Evolutionary conservation across 305 asterid genomes (phyloP), one percentile per base, ranked within the genome.

Genomic region (Solanum hybrid): DNA sequence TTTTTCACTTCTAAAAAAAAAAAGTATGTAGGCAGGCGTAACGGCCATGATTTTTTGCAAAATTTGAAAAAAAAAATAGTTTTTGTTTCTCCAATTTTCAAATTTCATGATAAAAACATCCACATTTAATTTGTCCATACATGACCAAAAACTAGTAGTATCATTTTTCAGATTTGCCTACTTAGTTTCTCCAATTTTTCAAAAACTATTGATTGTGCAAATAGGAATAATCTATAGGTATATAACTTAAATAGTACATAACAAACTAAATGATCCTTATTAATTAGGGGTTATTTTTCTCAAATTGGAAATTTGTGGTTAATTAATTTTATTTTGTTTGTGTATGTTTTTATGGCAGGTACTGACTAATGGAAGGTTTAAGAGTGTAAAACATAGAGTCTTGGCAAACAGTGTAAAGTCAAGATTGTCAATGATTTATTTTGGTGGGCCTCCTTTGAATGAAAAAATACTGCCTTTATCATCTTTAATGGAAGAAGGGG

Each of bases 331-430:
- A 40, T 8, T 81, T 42, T 78, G 34, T 34, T 31, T 51, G 34
- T 86, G 22, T 29, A 5, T 75, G 2, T 6, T 75, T 10, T 83
- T 16, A 40, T 11, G 88, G 91, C 94, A 95, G 98, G 98, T 94
- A 73, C 90, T 96, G 96, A 96, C 94, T 20, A 96, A 96, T 71
- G 99, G 98, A 35, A 93, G 95, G 90, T 94, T 95, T 8, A 90
- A 89, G 91, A 95, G 99, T 84, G 98, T 95, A 37, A 96, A 91
- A 93, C 99, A 96, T 46, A 94, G 99, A 86, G 98, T 95, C 18
- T 1, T 95, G 91, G 97, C 95, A 0, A 92, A 92, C 7, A 87
- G 93, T 12, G 5, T 24, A 87, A 90, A 92, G 16, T 89, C 95
- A 1, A 90, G 99, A 51, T 91, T 95, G 69, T 96, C 98, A 4